Evolutionary conservation across 768 basidiomycete genomes (phyloP), one percentile per base, ranked within the genome.

Genomic region (Termitomyces eurrhizus): DNA sequence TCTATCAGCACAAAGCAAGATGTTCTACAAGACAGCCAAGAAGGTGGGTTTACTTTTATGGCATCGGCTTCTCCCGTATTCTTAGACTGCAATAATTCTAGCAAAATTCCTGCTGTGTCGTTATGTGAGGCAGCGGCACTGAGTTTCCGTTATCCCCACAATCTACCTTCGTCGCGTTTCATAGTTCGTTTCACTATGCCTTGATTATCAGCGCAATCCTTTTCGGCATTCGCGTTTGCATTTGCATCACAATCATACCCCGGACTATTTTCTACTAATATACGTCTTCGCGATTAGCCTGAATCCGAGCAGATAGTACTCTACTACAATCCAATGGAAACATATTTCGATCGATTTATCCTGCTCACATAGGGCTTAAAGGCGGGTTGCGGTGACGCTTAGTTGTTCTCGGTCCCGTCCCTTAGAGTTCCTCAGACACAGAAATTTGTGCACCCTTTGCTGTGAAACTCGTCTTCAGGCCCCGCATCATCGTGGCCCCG

Each of bases 1-100:
- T 37, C 75, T 98, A 58, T 93, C 93, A 42, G 78, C 85, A 16
- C 93, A 95, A 77, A 93, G 87, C 76, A 98, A 98, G 86, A 91
- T 93, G 89, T 99, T 99, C 73, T 98, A 98, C 80, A 97, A 98
- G 89, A 97, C 95, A 8, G 94, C 96, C 2, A 98, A 98, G 90
- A 96, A 95, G 90, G 95, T 94, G 58, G 55, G 82, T 68, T 3
- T 7, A 12, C 21, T 53, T 35, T 54, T 14, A 24, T 24, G 29
- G 12, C 41, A 16, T 16, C 6, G 2, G 7, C 21, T 13, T 42
- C 29, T 52, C 41, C 52, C n/a, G 9, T 36, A 24, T 35, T 52
- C 60, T 50, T 18, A 29, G 57, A 26, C 61, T 21, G 26, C 41
- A 21, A n/a, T 57, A n/a, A 59, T 39, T 59, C 35, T 70, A 95